Percentiles rank a stretch among this genome's conserved stretches.
phyloP scores from a whole-genome alignment of 768 basidiomycete species.

The Myochromella boudieri region DNA sequence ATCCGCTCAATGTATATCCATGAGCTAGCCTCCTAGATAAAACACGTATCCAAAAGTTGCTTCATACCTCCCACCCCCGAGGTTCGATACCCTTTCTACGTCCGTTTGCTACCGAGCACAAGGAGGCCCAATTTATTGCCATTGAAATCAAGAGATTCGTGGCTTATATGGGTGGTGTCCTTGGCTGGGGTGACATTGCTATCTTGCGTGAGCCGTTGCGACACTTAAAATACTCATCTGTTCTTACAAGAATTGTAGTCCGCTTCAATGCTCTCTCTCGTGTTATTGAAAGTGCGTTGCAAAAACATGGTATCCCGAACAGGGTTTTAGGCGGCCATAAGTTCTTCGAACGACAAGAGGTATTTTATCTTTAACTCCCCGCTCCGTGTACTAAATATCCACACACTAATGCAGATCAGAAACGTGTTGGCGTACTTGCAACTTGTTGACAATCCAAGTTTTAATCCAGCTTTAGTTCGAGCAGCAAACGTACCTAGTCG shows the following conservation, averaged over 20 bases:
- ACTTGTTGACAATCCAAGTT: conserved; percentile 71
- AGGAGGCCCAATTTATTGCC: conserved; percentile 72
- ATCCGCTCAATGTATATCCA: not conserved
- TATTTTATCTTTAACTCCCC: conserved; percentile 36
- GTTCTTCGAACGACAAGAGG: conserved; percentile 86
- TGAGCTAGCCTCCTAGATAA: conserved; percentile 48
- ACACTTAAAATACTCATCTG: not conserved
- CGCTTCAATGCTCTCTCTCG: conserved; percentile 82
- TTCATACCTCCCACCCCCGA: conserved; percentile 64
- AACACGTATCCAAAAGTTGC: conserved; percentile 69
- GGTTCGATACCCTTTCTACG: conserved; percentile 63
- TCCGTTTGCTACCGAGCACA: conserved; percentile 49
- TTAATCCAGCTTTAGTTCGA: conserved; percentile 68
- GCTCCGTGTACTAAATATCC: conserved; percentile 62
- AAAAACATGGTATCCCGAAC: conserved; percentile 77
- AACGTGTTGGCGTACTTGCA: conserved; percentile 83
- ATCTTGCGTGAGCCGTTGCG: conserved; percentile 68
- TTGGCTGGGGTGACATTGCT: conserved; percentile 77
- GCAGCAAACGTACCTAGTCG: conserved; percentile 72
- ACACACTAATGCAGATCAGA: conserved; percentile 55
- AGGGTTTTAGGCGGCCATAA: conserved; percentile 77
- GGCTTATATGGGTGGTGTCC: conserved; percentile 69
- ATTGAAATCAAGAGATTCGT: conserved; percentile 74
- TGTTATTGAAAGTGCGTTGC: conserved; percentile 70
- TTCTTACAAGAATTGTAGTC: conserved; percentile 40